Evolutionary conservation across 1,139 yeast genomes (phyloP), one percentile per base, ranked within the genome.

Genomic region (Suhomyces wounanorum): DNA sequence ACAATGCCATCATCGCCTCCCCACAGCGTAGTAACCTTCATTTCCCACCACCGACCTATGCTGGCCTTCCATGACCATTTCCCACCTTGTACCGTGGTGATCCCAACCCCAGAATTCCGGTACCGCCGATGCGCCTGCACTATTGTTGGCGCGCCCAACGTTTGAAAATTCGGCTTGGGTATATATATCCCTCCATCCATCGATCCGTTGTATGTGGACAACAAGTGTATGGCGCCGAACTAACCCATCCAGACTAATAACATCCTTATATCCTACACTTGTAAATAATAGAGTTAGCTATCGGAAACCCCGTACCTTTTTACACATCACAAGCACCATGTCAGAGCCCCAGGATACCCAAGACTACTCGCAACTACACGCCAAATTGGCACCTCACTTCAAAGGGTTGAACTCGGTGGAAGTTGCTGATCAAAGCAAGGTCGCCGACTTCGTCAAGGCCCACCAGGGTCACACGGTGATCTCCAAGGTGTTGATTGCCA

Each of bases 401-500:
- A 70, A 82, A 55, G 99, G 99, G 46, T 78, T 85, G 52, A 89
- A 91, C 67, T 79, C 94, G 38, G 76, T 90, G 44, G 84, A 81
- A 37, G 74, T 65, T 17, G 96, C 97, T 35, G 92, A 89, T 60
- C 81, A 87, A 21, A 75, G 85, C 36, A 79, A 85, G 50, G 83
- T 95, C 49, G 87, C 87, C 59, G 95, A 89, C 64, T 95, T 91
- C 67, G 98, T 95, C 54, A 81, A 79, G 61, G 78, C 82, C 44
- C 89, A 88, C 64, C 91, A 89, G 53, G 99, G 99, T 65, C 99
- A 95, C 75, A 91, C 99, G 6, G 96, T 95, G 48, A 90, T 95
- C 65, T 81, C 87, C 53, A 86, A 85, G 60, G 87, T 94, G 44
- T 81, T 94, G 62, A 94, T 94, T 65, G 98, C 99, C 53, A 94